Conservation (phyloP, 73 alveolate genomes). For the Paramecium biaurelia region DNA sequence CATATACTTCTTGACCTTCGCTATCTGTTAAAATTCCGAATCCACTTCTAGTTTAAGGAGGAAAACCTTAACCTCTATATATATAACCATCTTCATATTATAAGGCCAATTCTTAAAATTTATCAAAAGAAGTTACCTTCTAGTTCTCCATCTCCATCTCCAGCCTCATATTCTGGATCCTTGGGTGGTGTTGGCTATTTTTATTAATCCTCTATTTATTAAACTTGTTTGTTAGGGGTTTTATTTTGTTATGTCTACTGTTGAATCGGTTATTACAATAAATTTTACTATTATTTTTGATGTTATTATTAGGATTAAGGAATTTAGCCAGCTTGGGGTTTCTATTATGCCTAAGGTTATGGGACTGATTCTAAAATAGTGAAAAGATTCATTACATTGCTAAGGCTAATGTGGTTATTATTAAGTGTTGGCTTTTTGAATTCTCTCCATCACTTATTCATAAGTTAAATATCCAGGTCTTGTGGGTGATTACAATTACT, state of each 20-base stretch:
- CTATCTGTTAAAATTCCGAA: conserved; percentile 27
- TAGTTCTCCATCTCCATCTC: neutral
- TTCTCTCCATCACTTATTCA: conserved; percentile 25
- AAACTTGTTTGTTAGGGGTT: neutral
- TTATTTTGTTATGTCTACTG: neutral
- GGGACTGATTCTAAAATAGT: neutral
- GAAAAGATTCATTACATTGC: neutral
- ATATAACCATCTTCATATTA: conserved; percentile 39
- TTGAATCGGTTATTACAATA: neutral
- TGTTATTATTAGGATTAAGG: neutral
- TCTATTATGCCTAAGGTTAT: neutral
- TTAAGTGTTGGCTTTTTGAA: neutral
- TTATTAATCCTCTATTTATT: neutral
- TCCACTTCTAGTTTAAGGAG: neutral
- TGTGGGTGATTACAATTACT: neutral
- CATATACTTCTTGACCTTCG: conserved; percentile 37
- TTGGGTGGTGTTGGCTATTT: neutral
- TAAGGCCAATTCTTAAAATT: neutral
- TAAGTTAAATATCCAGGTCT: neutral
- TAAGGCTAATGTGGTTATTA: neutral
- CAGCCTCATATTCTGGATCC: neutral
- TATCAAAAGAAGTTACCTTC: neutral
- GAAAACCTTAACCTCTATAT: conserved; percentile 17
- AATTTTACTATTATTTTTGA: neutral
- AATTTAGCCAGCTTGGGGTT: neutral